Base-by-base conservation (phyloP, 495 filamentous ascomycete species). In the Trichoderma gamsii region DNA sequence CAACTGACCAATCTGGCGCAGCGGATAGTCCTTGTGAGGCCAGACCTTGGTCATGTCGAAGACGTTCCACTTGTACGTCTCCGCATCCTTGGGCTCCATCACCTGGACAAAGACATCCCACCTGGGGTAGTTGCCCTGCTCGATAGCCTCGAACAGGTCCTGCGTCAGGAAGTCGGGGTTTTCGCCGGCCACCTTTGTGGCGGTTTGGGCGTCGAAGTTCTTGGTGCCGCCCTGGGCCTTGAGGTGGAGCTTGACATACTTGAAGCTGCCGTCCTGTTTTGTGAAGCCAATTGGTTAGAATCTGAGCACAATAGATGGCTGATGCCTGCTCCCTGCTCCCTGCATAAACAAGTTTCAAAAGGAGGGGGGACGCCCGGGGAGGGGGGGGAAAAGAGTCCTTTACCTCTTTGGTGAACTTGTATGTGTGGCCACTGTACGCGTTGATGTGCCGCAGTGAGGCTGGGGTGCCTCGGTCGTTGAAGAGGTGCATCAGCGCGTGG, bases 1-100 rank as follows among this genome's bases (percentile, higher is more conserved):
- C 69, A 93, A 79, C 71, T 84, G 85, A 43, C 90, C 90, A 66
- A 92, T 83, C 41, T 80, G 83, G n/a, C 84, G 85, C 23, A 90
- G 83, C 4, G 90, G 90, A 66, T 88, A 88, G 46, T 89, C 81
- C 9, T 76, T 79, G 67, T 90, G 87, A 2, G 89, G 87, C 86
- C 90, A 92, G 86, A 91, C 82, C 79, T 93, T 91, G 71, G 91
- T 93, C 72, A 92, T 76, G 76, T 95, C 91, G 68, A 95, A 90
- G 72, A 91, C 79, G 76, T 88, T 88, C 81, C 85, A 92, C 70
- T 84, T 82, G 77, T 90, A 88, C 70, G 87, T 86, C 73, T 90
- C 83, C 35, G 89, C 89, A 71, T 92, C 81, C 70, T 89, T 85
- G 35, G 88, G 88, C 35, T 84, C 82, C 68, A 94, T 83, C 43